Percentiles rank a stretch among this genome's conserved stretches.
These are phyloP conservation scores for Coniosporium tulheliwenetii DNA, from an alignment of 2,329 filamentous ascomycete genomes.

Conservation along the genomic window DNA sequence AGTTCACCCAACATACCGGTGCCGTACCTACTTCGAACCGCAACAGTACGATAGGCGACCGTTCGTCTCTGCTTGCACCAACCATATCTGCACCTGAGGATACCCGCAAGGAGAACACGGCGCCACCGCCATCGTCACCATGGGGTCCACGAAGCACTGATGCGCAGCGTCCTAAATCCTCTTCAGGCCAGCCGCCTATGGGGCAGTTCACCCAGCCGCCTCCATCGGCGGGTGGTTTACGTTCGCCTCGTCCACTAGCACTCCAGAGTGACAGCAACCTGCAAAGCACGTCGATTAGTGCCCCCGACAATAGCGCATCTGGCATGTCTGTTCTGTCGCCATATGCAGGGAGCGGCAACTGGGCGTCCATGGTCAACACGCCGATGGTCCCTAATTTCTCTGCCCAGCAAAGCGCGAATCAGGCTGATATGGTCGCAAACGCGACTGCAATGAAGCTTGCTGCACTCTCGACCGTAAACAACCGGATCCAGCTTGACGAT, in stretches of 20 bases:
- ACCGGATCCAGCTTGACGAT: constrained; percentile 90
- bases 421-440: constrained; percentile 97
- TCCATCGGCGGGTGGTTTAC: constrained; percentile 51
- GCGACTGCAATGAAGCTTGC: constrained; percentile 98
- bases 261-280: constrained; percentile 53
- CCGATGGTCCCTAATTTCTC: constrained; percentile 83
- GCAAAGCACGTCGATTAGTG: constrained; percentile 68
- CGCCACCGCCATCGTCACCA: constrained; percentile 58
- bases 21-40: constrained; percentile 81
- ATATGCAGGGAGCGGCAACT: constrained; percentile 72
- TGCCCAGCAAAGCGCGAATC: constrained; percentile 38
- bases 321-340: constrained; percentile 80
- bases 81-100: constrained; percentile 59
- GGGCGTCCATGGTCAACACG: constrained; percentile 97
- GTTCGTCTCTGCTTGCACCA: constrained; percentile 58
- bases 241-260: constrained; percentile 61
- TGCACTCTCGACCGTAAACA: constrained; percentile 93
- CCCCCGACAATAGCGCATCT: constrained; percentile 48
- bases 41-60: constrained; percentile 70
- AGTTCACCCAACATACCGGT: constrained; percentile 90
- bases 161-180: constrained; percentile 56
- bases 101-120: constrained; percentile 38
- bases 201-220: constrained; percentile 85
- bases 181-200: constrained; percentile 60
- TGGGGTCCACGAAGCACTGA: constrained; percentile 51